phyloP scores from a whole-genome alignment of 2,329 filamentous ascomycete genomes.

The Mariannaea elegans region DNA sequence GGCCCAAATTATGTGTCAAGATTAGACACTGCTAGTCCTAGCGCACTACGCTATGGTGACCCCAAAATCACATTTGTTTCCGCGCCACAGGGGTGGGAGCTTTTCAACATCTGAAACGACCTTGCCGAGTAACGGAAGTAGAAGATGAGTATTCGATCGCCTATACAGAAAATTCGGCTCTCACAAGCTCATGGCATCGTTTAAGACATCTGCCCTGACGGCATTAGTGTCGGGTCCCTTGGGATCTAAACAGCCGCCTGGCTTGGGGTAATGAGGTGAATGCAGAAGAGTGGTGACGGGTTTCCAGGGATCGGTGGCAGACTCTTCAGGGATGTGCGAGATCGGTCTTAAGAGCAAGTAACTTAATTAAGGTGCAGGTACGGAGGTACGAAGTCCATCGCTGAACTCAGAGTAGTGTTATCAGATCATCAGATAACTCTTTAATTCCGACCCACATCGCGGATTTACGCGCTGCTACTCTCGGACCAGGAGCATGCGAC shows the following conservation, averaged over 20 bases:
- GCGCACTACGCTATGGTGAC: conserved; percentile 61
- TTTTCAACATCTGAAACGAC: conserved; percentile 62
- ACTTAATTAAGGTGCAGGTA: background rate
- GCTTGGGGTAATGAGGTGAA: no score
- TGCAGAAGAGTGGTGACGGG: no score
- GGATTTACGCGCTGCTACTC: background rate
- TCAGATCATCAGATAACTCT: background rate
- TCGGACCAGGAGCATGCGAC: no score
- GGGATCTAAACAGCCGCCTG: no score
- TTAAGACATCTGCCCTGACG: no score
- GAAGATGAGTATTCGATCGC: conserved; percentile 10
- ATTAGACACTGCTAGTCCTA: conserved; percentile 65
- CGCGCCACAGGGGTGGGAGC: conserved; percentile 63
- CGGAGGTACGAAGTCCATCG: background rate
- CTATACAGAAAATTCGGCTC: no score
- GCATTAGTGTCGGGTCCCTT: no score
- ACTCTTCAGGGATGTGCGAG: no score
- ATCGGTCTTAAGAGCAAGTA: no score
- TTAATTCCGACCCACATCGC: background rate
- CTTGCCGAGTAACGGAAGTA: no score
- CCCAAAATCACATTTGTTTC: conserved; percentile 68
- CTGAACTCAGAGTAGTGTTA: background rate
- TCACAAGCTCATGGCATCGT: no score
- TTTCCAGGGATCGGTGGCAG: no score
- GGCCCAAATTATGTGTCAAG: conserved; percentile 55